phyloP scores from a whole-genome alignment of 805 yeast genomes.

The Zygotorulaspora chibaensis region DNA sequence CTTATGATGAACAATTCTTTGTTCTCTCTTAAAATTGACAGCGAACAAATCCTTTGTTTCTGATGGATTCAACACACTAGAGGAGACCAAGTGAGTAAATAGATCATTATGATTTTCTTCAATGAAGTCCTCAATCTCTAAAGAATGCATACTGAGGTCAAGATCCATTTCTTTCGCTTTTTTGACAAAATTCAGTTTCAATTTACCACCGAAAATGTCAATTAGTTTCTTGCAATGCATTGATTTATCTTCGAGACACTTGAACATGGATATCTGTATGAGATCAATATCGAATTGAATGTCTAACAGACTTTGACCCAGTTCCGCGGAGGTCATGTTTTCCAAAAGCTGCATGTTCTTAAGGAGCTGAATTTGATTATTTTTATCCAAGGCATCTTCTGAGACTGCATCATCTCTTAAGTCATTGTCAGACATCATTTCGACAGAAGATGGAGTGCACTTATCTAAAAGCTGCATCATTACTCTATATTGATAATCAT shows the following conservation, averaged over 20 bases:
- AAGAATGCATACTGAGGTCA: slow-evolving; percentile 57
- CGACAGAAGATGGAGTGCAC: slow-evolving; percentile 49
- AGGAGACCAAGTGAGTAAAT: slow-evolving; percentile 64
- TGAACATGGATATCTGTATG: slow-evolving; percentile 56
- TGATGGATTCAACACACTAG: slow-evolving; percentile 44
- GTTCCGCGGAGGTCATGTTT: slow-evolving; percentile 42
- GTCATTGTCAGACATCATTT: slow-evolving; percentile 33
- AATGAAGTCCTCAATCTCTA: slow-evolving; percentile 71
- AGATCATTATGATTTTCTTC: slow-evolving; percentile 59
- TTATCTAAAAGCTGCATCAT: slow-evolving; percentile 72
- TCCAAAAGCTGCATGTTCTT: slow-evolving; percentile 28
- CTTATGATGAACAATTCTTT: slow-evolving; percentile 54
- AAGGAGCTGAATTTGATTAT: slow-evolving; percentile 27
- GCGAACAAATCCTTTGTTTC: slow-evolving; percentile 50
- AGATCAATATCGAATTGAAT: slow-evolving; percentile 63
- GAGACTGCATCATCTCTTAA: slow-evolving; percentile 5
- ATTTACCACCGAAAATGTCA: slow-evolving; percentile 64
- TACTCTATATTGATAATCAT: slow-evolving; percentile 87
- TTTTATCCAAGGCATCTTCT: slow-evolving; percentile 15
- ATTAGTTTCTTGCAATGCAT: slow-evolving; percentile 64
- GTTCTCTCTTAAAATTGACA: slow-evolving; percentile 53
- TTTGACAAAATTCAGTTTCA: slow-evolving; percentile 56
- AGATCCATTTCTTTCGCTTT: slow-evolving; percentile 61
- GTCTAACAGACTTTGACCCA: slow-evolving; percentile 63
- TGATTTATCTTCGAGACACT: slow-evolving; percentile 61